Evolutionary conservation across 768 basidiomycete species (phyloP), one percentile per base, ranked within the genome.

Genomic region (Tylopilus felleus): DNA sequence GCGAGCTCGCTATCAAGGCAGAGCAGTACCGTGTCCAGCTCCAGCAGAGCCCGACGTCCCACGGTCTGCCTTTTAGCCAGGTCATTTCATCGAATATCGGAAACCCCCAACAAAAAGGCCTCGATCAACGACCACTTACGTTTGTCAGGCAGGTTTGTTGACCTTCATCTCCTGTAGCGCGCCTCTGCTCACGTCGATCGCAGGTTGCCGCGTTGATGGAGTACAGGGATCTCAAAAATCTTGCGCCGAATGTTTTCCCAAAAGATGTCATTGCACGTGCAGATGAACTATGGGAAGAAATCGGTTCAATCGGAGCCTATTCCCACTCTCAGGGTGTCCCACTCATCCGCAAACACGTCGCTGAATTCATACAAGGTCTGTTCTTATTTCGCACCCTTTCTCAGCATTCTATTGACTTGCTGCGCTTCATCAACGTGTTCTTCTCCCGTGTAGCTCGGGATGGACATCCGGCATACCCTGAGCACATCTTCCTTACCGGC

Each of bases 71-170:
- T 16, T 99, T 98, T 72, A 80, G 84, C 68, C 82, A 83, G 62
- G 79, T 98, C 71, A 96, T 97, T 70, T 88, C 84, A 27, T 92
- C 93, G 57, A 99, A 98, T 74, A 99, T 99, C 56, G 96, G 96
- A 10, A 98, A 99, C 66, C 96, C 97, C 0, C 96, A 99, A 73
- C 95, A 98, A 73, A 87, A 85, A 62, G 94, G 94, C 0, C 79
- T 99, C 49, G 86, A 98, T 72, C 96, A 99, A 68, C 82, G 86
- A 6, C 92, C 95, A 2, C 82, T 98, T 56, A 97, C 96, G 5
- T 98, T 92, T 69, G 81, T 84, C 55, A 79, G 96, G 51, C 96
- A 98, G 87, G 93, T 90, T 59, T 51, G 80, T 62, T 28, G n/a
- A 4, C 17, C 31, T 14, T 31, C n/a, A 22, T 31, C 36, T 38